Evolutionary conservation across 257 asterid species (phyloP).

Genomic region (Scutellaria baicalensis): DNA sequence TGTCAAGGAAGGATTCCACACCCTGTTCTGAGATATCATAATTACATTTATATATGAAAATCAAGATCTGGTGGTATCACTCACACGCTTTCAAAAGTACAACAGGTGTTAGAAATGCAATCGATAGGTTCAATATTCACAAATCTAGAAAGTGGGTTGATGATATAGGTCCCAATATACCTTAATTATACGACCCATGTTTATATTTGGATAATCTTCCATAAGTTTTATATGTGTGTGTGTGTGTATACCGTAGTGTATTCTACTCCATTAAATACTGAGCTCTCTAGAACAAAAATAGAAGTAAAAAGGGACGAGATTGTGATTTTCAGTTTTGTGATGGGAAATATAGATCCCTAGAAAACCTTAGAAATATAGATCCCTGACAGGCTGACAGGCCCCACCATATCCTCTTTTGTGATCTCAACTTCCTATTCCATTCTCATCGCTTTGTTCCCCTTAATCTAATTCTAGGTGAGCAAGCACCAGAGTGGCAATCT

Average conservation of each 20-base stretch:
- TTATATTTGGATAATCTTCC: not conserved
- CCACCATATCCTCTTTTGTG: not conserved
- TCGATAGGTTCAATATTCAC: not conserved
- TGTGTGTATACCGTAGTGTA: too few species aligned
- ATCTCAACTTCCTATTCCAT: not conserved
- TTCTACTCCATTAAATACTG: not conserved
- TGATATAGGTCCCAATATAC: not conserved
- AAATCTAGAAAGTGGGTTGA: not conserved
- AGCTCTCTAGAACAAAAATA: not conserved
- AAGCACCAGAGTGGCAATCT: not conserved
- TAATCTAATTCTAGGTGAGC: not conserved
- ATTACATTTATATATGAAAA: not conserved
- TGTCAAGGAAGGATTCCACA: not conserved
- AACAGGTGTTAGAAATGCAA: not conserved
- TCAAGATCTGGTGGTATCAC: not conserved
- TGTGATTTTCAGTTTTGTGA: not conserved
- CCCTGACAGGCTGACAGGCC: not conserved
- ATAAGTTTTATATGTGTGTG: too few species aligned
- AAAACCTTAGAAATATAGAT: not conserved
- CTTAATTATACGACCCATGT: not conserved
- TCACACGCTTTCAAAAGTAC: not conserved
- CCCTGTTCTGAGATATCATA: not conserved
- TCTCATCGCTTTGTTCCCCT: not conserved
- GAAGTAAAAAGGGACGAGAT: not conserved
- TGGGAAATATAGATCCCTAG: not conserved